Evolutionary conservation across 208 protist species (phyloP).

Genomic region (Entamoeba invadens): DNA sequence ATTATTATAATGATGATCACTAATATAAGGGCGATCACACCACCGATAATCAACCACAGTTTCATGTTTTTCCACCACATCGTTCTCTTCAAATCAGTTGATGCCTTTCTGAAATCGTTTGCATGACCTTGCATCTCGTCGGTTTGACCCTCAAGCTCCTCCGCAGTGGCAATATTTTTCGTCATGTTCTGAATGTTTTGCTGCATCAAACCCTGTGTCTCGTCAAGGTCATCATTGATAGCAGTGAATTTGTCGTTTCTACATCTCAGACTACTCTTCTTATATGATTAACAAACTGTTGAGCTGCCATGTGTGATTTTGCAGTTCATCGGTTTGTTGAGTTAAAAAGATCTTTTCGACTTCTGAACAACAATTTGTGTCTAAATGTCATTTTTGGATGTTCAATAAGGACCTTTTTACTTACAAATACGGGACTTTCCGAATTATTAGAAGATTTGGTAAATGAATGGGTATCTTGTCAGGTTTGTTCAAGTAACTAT

Average conservation of each 20-base stretch:
- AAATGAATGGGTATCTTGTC: too few species aligned
- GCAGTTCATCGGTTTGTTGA: too few species aligned
- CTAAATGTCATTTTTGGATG: too few species aligned
- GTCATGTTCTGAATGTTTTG: neutral
- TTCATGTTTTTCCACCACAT: neutral
- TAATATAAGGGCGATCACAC: neutral
- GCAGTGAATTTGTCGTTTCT: neutral
- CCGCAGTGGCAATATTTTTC: neutral
- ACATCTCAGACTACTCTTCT: too few species aligned
- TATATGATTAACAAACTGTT: too few species aligned
- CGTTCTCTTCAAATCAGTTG: neutral
- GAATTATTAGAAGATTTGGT: too few species aligned
- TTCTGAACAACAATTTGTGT: too few species aligned
- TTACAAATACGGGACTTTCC: too few species aligned
- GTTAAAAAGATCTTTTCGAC: too few species aligned
- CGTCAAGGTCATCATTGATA: neutral
- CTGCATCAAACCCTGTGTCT: neutral
- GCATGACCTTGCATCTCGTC: neutral
- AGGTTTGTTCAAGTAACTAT: too few species aligned
- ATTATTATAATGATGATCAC: neutral
- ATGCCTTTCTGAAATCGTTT: neutral
- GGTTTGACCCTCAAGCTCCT: neutral
- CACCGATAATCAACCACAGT: neutral
- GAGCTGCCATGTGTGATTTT: too few species aligned
- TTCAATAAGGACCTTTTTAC: too few species aligned